A percentile compares a stretch with the other conserved stretches of the same genome.
These are phyloP conservation scores for Botrytis cinerea DNA, from an alignment of 2,329 filamentous ascomycete genomes.

Conservation along the genomic window DNA sequence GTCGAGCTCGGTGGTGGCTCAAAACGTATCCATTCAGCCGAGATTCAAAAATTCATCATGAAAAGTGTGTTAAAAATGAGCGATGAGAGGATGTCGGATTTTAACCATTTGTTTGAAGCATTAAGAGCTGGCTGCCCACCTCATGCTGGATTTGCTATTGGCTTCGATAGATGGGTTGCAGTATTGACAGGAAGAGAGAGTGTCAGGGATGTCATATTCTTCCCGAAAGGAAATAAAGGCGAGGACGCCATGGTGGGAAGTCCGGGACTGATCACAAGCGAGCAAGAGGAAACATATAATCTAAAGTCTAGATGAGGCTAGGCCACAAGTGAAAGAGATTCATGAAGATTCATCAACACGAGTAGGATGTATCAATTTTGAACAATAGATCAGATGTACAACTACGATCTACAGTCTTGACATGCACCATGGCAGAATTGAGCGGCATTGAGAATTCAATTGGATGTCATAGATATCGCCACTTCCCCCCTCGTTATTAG, in stretches of 20 bases:
- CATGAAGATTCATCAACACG: background rate
- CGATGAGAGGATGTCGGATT: constrained; percentile 54
- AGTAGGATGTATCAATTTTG: background rate
- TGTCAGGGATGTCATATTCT: constrained; percentile 92
- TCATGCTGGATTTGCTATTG: constrained; percentile 89
- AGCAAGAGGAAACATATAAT: constrained; percentile 34
- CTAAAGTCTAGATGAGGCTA: constrained; percentile 1
- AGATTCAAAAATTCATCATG: constrained; percentile 83
- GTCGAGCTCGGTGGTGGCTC: constrained; percentile 93
- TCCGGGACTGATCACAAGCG: constrained; percentile 67
- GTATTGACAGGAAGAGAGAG: constrained; percentile 75
- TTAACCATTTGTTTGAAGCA: constrained; percentile 81
- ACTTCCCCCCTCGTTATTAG: background rate
- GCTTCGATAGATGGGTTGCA: constrained; percentile 84
- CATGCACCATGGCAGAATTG: background rate
- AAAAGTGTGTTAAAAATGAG: constrained; percentile 69
- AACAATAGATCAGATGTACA: background rate
- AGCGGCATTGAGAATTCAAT: background rate
- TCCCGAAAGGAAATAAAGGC: constrained; percentile 90
- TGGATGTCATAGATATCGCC: background rate
- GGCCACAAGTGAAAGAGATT: background rate
- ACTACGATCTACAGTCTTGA: background rate
- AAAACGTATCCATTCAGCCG: constrained; percentile 83
- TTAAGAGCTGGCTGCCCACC: constrained; percentile 86
- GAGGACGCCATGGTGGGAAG: constrained; percentile 82